These are phyloP conservation scores for Alternaria ethzedia DNA, from an alignment of 2,329 filamentous ascomycete genomes.

Conservation along the genomic window DNA sequence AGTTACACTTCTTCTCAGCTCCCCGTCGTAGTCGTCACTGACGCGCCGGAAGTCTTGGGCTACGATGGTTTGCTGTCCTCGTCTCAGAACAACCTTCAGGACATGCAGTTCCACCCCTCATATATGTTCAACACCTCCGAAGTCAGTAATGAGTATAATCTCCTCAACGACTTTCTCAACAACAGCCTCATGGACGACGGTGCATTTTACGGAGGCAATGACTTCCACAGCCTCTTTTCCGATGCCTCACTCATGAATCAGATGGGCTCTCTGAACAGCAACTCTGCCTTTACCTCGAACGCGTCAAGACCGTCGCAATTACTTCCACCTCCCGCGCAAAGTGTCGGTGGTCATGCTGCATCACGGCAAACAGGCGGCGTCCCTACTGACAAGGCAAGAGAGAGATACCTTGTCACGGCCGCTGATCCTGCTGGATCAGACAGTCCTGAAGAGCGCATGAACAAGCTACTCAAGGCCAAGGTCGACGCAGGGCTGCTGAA, in stretches of 20 bases:
- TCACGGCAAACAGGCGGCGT: slow-evolving; percentile 67
- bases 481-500: slow-evolving; percentile 93
- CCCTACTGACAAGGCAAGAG: slow-evolving; percentile 74
- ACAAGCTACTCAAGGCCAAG: slow-evolving; percentile 90
- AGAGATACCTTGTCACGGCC: slow-evolving; percentile 93
- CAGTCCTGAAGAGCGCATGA: slow-evolving; percentile 92
- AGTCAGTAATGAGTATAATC: slow-evolving; percentile 94
- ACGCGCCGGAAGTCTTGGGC: slow-evolving; percentile 67
- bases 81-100: slow-evolving; percentile 83
- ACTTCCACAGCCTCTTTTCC: slow-evolving; percentile 61
- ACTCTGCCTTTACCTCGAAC: slow-evolving; percentile 43
- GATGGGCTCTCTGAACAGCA: slow-evolving; percentile 49
- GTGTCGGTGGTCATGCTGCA: slow-evolving; percentile 61
- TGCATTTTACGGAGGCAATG: slow-evolving; percentile 50
- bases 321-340: slow-evolving; percentile 50
- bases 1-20: slow-evolving; percentile 54
- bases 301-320: slow-evolving; percentile 56
- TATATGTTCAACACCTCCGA: slow-evolving; percentile 96
- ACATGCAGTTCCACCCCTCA: slow-evolving; percentile 91
- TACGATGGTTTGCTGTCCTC: slow-evolving; percentile 81
- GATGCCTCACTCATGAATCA: slow-evolving; percentile 62
- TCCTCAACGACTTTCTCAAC: slow-evolving; percentile 95
- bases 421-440: slow-evolving; percentile 88
- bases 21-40: slow-evolving; percentile 28
- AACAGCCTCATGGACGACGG: slow-evolving; percentile 83